Base-by-base conservation (phyloP, 768 basidiomycete genomes). In the Paxillus ammoniavirescens region DNA sequence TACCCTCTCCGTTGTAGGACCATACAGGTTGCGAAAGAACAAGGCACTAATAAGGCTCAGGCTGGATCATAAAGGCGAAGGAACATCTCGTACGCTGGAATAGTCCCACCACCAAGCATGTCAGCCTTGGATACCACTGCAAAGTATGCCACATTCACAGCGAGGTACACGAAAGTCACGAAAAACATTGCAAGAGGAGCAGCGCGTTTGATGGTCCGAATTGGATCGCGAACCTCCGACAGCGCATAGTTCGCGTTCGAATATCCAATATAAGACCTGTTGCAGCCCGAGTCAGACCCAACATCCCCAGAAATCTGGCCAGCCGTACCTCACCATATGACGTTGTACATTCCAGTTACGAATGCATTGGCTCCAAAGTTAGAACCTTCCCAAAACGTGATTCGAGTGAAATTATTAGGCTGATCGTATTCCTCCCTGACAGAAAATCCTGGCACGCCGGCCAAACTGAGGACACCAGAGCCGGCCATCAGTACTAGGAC, bases 1-100 rank as follows among this genome's bases (percentile, higher is more conserved):
- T 21, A 86, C 86, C 62, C 75, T 76, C 61, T 86, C 87, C 0
- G 82, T 82, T 0, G 75, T 68, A 0, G 77, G 73, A 0, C 88
- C 89, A 64, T 82, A 90, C 8, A 91, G 65, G 67, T 87, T 86
- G 45, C 87, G 76, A 63, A 91, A 91, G 69, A 87, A 90, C 33
- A 89, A 64, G 0, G 87, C 86, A 2, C 84, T 86, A 33, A 3
- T 4, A 8, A 33, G 5, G 17, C 52, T 55, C 1, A 52, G 55
- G 7, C 43, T 47, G 4, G 38, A 47, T 17, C 5, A 41, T 17
- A 38, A 31, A n/a, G 2, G 23, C 2, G 4, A 31, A 14, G 21
- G 35, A 49, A 5, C 14, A 13, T 10, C 4, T 70, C 83, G 62
- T 59, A 85, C 85, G 86, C 89, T n/a, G 86, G 80, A 47, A 88